Evolutionary conservation across 2,329 filamentous ascomycete genomes (phyloP).

Genomic region (Lasiodiplodia citricola): DNA sequence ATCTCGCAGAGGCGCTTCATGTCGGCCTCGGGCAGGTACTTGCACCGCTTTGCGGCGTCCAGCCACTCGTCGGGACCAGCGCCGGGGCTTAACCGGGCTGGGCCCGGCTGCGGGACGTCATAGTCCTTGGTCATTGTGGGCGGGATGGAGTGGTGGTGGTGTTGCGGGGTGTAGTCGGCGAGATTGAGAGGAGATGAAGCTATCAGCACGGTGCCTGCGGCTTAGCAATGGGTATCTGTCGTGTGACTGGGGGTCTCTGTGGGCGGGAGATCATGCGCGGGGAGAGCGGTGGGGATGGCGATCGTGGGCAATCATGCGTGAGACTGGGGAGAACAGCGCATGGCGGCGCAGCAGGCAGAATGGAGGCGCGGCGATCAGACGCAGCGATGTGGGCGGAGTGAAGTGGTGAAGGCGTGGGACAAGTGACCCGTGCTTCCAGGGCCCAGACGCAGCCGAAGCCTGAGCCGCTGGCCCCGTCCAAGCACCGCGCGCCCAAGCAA

Average conservation of each 20-base stretch:
- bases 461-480: slow-evolving; percentile 5
- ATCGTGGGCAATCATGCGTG: slow-evolving; percentile 26
- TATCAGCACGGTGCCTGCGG: slow-evolving; percentile 19
- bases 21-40: slow-evolving; percentile 91
- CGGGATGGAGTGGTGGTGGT: background rate
- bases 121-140: slow-evolving; percentile 55
- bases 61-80: slow-evolving; percentile 96
- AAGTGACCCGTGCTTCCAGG: slow-evolving; percentile 16
- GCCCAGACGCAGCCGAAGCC: slow-evolving; percentile 20
- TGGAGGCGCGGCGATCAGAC: slow-evolving; percentile 19
- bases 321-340: slow-evolving; percentile 17
- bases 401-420: slow-evolving; percentile 18
- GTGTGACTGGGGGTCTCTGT: slow-evolving; percentile 35
- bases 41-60: slow-evolving; percentile 94
- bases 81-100: slow-evolving; percentile 81
- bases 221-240: slow-evolving; percentile 28
- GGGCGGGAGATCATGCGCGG: slow-evolving; percentile 17
- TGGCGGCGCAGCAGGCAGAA: slow-evolving; percentile 23
- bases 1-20: slow-evolving; percentile 99
- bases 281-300: slow-evolving; percentile 18
- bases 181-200: slow-evolving; percentile 5
- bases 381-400: slow-evolving; percentile 19
- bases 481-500: slow-evolving; percentile 1
- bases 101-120: slow-evolving; percentile 85
- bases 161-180: background rate